Evolutionary conservation across 2,329 filamentous ascomycete genomes (phyloP).

Genomic region (Cordyceps cateniannulata): DNA sequence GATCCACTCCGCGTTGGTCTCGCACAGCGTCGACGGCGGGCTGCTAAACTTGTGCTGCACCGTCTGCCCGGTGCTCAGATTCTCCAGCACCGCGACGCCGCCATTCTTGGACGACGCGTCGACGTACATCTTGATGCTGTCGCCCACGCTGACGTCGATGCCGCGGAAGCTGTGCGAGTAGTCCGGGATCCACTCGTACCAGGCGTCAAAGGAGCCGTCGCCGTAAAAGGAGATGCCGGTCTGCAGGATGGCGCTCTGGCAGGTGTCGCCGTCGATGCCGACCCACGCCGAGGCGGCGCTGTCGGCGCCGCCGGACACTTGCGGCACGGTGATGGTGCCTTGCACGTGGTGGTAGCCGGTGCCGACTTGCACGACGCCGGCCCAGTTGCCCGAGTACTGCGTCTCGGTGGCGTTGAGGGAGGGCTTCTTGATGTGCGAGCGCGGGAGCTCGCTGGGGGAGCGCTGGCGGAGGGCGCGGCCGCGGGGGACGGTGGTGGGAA

Average conservation of each 20-base stretch:
- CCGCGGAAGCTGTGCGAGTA: conserved; percentile 29
- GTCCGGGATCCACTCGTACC: conserved; percentile 37
- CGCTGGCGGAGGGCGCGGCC: conserved; percentile 2
- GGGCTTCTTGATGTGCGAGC: conserved; percentile 5
- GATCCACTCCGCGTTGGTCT: conserved; percentile 54
- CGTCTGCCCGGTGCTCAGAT: conserved; percentile 41
- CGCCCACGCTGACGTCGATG: conserved; percentile 18
- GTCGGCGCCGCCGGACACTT: not conserved
- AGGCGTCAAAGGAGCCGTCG: conserved; percentile 28
- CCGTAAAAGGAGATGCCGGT: conserved; percentile 33
- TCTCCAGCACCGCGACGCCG: conserved; percentile 26
- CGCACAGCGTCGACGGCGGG: conserved; percentile 29
- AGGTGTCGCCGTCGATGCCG: conserved; percentile 34
- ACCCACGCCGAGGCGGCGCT: conserved; percentile 30
- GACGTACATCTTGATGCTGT: conserved; percentile 19
- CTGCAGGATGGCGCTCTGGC: conserved; percentile 29
- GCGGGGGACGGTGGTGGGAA: not conserved
- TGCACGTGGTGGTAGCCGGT: not conserved
- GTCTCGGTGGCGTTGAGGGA: no score
- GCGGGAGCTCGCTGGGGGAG: not conserved
- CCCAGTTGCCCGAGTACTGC: no score
- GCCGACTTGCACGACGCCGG: conserved; percentile 1
- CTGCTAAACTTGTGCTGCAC: conserved; percentile 41
- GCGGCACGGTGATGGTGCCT: not conserved
- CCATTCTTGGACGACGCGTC: conserved; percentile 15